Conservation (phyloP, 2,329 filamentous ascomycete species). For the Fusarium sulawesiense region DNA sequence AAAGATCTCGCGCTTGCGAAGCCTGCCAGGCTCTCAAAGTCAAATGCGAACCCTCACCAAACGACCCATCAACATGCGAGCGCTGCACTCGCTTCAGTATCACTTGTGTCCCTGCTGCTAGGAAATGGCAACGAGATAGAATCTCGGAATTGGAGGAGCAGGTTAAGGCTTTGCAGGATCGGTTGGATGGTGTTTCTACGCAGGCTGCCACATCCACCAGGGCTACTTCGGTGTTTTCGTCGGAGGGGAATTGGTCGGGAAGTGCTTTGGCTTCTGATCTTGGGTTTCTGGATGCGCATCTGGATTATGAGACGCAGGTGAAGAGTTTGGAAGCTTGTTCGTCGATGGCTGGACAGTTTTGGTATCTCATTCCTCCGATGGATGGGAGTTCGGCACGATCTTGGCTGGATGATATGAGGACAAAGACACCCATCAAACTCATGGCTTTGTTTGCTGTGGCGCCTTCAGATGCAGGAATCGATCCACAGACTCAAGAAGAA, state of each 20-base stretch:
- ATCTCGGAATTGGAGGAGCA: slow-evolving; percentile 29
- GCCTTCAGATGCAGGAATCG: neutral
- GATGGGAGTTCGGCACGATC: slow-evolving; percentile 4
- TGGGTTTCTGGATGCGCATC: slow-evolving; percentile 11
- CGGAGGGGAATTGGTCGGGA: neutral
- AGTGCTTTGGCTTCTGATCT: slow-evolving; percentile 1
- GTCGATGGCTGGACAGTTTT: neutral
- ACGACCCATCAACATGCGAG: slow-evolving; percentile 11
- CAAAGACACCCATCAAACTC: slow-evolving; percentile 10
- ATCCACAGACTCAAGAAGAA: slow-evolving; percentile 5
- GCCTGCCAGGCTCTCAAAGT: slow-evolving; percentile 33
- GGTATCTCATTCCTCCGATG: slow-evolving; percentile 10
- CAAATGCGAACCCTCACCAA: slow-evolving; percentile 22
- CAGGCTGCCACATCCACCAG: slow-evolving; percentile 12
- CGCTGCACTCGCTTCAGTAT: slow-evolving; percentile 20
- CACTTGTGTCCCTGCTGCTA: slow-evolving; percentile 22
- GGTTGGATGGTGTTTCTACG: slow-evolving; percentile 4
- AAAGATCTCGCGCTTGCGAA: slow-evolving; percentile 34
- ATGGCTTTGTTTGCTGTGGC: slow-evolving; percentile 14
- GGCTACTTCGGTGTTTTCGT: slow-evolving; percentile 19
- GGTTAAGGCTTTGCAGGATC: slow-evolving; percentile 21
- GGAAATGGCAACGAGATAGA: slow-evolving; percentile 28
- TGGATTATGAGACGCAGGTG: slow-evolving; percentile 22
- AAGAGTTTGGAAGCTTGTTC: too few relatives aligned
- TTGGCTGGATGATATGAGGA: slow-evolving; percentile 12